These are phyloP conservation scores for Bullera alba DNA, from an alignment of 768 basidiomycete species.

Conservation along the genomic window DNA sequence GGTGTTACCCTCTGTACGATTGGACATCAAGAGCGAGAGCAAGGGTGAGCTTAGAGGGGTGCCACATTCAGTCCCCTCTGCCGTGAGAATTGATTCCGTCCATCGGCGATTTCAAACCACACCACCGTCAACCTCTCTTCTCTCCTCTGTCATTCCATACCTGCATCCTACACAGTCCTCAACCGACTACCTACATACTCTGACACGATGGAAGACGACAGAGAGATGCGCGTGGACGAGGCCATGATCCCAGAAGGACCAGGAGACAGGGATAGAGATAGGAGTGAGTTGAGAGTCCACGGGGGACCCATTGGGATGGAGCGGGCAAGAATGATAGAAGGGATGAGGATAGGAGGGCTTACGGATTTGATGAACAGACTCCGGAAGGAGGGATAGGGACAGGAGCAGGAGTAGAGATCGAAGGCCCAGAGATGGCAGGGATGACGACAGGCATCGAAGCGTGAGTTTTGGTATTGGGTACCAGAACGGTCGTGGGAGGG, in stretches of 20 bases:
- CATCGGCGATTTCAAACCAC: neutral
- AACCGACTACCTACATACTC: neutral
- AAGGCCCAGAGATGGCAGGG: slow-evolving; percentile 34
- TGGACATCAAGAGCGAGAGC: neutral
- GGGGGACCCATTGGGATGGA: neutral
- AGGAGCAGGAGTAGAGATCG: slow-evolving; percentile 29
- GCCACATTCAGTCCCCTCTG: neutral
- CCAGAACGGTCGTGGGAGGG: too few species aligned
- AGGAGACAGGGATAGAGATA: slow-evolving; percentile 16
- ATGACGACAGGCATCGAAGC: slow-evolving; percentile 48
- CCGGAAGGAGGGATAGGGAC: slow-evolving; percentile 24
- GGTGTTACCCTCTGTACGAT: neutral
- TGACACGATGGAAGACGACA: slow-evolving; percentile 39
- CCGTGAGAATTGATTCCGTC: neutral
- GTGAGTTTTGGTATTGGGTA: too few species aligned
- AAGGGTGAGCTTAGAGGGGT: neutral
- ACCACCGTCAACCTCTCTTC: too few species aligned
- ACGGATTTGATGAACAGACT: slow-evolving; percentile 1
- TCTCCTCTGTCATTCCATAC: neutral
- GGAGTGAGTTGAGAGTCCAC: slow-evolving; percentile 5
- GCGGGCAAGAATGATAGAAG: neutral
- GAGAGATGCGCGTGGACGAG: slow-evolving; percentile 40
- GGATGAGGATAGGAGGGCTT: neutral
- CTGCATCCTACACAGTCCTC: neutral
- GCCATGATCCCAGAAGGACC: slow-evolving; percentile 23